Evolutionary conservation across 495 filamentous ascomycete species (phyloP).

Genomic region (Aspergillus mulundensis): DNA sequence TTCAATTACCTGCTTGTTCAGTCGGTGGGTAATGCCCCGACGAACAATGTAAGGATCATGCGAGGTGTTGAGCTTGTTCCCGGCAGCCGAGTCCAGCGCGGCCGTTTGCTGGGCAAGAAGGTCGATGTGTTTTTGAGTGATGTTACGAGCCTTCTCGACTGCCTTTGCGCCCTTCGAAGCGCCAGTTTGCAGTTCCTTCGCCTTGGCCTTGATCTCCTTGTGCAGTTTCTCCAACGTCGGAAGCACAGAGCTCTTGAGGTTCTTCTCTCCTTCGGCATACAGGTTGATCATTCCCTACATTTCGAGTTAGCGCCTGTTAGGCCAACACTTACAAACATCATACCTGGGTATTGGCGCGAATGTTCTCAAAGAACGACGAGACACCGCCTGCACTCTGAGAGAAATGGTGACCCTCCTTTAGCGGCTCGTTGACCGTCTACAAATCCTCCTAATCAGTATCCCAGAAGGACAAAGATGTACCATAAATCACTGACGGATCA

Average conservation of each 20-base stretch:
- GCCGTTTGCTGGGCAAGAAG: conserved; percentile 81
- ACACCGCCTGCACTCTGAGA: conserved; percentile 80
- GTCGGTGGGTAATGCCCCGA: conserved; percentile 72
- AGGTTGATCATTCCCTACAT: conserved; percentile 71
- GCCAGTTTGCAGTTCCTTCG: conserved; percentile 80
- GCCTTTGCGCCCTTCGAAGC: conserved; percentile 83
- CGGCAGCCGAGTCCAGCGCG: conserved; percentile 63
- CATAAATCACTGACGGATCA: not conserved
- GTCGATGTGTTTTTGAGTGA: conserved; percentile 94
- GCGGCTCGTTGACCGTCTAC: conserved; percentile 77
- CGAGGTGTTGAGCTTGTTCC: conserved; percentile 55
- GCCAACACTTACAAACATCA: not conserved
- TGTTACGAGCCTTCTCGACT: conserved; percentile 80
- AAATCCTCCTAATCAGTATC: not conserved
- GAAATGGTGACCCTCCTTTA: conserved; percentile 87
- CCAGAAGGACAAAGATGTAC: not conserved
- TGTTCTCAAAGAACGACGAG: conserved; percentile 85
- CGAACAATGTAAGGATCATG: conserved; percentile 88
- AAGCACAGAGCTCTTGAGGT: conserved; percentile 73
- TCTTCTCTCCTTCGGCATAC: conserved; percentile 84
- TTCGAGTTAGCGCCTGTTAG: not conserved
- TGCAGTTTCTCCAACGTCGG: conserved; percentile 88
- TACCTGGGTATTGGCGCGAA: conserved; percentile 86
- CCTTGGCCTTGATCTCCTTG: conserved; percentile 92
- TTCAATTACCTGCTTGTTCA: conserved; percentile 86